phyloP scores from a whole-genome alignment of 805 yeast genomes.

The Ogataea dorogensis region DNA sequence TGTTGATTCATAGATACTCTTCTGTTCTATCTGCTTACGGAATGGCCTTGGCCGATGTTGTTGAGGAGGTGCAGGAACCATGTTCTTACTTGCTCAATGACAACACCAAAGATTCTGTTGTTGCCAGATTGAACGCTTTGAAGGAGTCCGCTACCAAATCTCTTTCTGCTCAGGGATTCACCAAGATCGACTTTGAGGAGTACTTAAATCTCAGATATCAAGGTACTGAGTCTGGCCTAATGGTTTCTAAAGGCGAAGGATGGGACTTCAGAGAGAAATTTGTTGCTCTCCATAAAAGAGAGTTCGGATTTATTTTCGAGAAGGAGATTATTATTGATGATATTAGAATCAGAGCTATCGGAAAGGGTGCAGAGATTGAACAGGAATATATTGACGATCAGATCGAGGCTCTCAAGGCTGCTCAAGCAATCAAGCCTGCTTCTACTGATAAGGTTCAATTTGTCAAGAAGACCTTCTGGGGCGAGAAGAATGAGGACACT shows the following conservation, averaged over 20 bases:
- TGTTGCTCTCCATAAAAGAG: constrained; percentile 56
- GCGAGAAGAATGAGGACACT: constrained; percentile 47
- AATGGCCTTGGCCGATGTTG: constrained; percentile 83
- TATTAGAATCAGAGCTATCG: constrained; percentile 70
- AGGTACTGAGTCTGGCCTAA: constrained; percentile 84
- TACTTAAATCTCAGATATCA: constrained; percentile 76
- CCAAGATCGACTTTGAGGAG: constrained; percentile 51
- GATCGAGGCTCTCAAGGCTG: constrained; percentile 34
- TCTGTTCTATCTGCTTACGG: constrained; percentile 87
- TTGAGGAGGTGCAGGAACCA: constrained; percentile 73
- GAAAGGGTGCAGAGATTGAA: constrained; percentile 48
- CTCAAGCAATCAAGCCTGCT: constrained; percentile 25
- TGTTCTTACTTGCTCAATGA: constrained; percentile 45
- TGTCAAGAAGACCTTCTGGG: constrained; percentile 55
- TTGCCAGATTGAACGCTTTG: constrained; percentile 46
- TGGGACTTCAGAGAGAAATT: constrained; percentile 45
- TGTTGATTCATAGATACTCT: constrained; percentile 76
- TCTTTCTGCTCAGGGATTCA: constrained; percentile 54
- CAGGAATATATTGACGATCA: constrained; percentile 52
- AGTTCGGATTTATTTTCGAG: constrained; percentile 70
- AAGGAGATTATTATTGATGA: constrained; percentile 67
- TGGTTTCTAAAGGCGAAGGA: constrained; percentile 43
- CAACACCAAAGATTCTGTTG: constrained; percentile 35
- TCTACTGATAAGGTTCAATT: constrained; percentile 32
- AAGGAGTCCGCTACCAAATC: constrained; percentile 40